Base-by-base conservation (phyloP, 306 rosid genomes). In the Quercus variabilis region DNA sequence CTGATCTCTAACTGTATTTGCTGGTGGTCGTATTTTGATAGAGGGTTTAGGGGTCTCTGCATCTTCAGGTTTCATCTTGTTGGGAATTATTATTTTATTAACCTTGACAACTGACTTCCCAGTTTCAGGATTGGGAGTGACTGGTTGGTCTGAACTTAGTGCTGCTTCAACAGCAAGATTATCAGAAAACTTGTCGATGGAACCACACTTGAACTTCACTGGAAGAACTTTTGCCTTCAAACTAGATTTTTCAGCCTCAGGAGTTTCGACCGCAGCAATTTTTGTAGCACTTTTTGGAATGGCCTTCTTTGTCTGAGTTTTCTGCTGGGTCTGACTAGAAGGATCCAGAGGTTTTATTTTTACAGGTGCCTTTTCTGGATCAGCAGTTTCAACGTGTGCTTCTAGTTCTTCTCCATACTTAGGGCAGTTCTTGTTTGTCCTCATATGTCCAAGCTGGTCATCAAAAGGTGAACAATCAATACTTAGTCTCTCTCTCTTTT, bases 361-460 rank as follows among this genome's bases (percentile, higher is more conserved):
- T 80, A 86, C 89, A 35, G 88, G 55, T 56, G 81, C 67, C 86
- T 92, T 95, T 72, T 91, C 99, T 69, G 68, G 69, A 35, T 92
- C 98, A 10, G 78, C 81, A 84, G 92, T 82, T 67, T 95, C 97
- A 46, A 72, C 76, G 57, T 84, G 90, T 73, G 91, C 68, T 71
- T 92, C 97, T 1, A 58, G 86, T 82, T 95, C 98, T 78, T 93
- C 97, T 74, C 99, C 91, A 77, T 95, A 95, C 86, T 85, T 92
- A 69, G 99, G 99, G 85, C 99, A 95, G 87, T 95, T 89, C 89
- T 95, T 95, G 91, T 95, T 95, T 4, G 99, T 95, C 63, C 97
- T 90, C 99, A 95, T 95, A 80, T 95, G 99, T 86, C 99, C 97
- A 85, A 87, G 86, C 99, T 95, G 89, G 81, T 69, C 54, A 74